Conservation (phyloP, 176 grass and related monocot species). For the Hordeum vulgare region DNA sequence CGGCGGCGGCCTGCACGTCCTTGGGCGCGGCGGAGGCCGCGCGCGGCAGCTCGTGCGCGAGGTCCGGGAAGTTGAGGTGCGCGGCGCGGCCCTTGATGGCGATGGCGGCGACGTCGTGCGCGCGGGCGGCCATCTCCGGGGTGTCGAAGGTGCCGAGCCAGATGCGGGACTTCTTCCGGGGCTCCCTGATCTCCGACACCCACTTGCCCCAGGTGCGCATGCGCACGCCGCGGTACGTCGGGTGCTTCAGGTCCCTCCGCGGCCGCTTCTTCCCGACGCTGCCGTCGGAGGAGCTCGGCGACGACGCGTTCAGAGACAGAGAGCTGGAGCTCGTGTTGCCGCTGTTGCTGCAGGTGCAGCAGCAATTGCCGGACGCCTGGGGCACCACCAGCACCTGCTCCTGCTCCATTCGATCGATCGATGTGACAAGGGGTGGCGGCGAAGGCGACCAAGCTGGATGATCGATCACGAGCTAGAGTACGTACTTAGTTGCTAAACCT, state of each 20-base stretch:
- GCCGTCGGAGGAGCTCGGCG: slow-evolving; percentile 25
- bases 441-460: background rate
- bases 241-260: slow-evolving; percentile 69
- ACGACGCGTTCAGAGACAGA: slow-evolving; percentile 28
- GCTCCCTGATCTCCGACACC: slow-evolving; percentile 92
- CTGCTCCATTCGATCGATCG: slow-evolving; percentile 24
- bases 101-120: slow-evolving; percentile 76
- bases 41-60: slow-evolving; percentile 50
- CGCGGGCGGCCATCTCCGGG: slow-evolving; percentile 74
- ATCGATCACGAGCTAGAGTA: background rate
- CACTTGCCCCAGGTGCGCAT: slow-evolving; percentile 82
- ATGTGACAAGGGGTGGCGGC: background rate
- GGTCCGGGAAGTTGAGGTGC: slow-evolving; percentile 77
- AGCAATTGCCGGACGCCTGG: background rate
- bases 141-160: slow-evolving; percentile 84
- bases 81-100: slow-evolving; percentile 65
- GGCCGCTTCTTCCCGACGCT: slow-evolving; percentile 40
- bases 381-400: background rate
- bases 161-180: slow-evolving; percentile 83
- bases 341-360: slow-evolving; percentile 12
- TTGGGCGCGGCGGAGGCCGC: slow-evolving; percentile 57
- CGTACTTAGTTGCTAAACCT: background rate
- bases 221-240: slow-evolving; percentile 76
- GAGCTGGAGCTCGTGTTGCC: slow-evolving; percentile 25
- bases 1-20: slow-evolving; percentile 76